phyloP scores from a whole-genome alignment of 2,329 filamentous ascomycete species.

The Aureobasidium leucospermi region DNA sequence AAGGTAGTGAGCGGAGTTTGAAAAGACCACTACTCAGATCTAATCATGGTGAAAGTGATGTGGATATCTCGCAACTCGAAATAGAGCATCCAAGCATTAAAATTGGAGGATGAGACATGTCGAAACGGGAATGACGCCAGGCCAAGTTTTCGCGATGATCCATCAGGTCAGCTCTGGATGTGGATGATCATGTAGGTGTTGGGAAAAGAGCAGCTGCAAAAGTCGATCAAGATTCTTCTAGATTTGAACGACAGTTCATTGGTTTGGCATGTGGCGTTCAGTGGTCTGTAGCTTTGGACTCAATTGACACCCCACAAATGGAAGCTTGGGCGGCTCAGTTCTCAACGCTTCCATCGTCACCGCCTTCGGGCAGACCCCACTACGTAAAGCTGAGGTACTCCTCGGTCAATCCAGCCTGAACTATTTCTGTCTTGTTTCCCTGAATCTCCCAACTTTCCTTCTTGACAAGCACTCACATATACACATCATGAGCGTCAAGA shows the following conservation, averaged over 20 bases:
- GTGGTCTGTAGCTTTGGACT: not conserved
- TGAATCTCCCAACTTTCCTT: not conserved
- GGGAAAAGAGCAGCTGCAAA: not conserved
- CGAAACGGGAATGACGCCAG: conserved; percentile 4
- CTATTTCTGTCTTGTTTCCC: not conserved
- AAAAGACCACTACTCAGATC: too few relatives aligned
- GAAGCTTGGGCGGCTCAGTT: conserved; percentile 4
- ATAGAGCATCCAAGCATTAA: not conserved
- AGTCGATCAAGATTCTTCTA: not conserved
- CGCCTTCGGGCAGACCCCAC: conserved; percentile 4
- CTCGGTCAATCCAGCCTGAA: not conserved
- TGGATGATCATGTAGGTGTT: not conserved
- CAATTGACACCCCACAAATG: not conserved
- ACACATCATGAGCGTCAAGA: conserved; percentile 62
- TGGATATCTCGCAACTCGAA: too few relatives aligned
- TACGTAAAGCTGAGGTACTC: not conserved
- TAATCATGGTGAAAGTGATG: too few relatives aligned
- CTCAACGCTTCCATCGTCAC: conserved; percentile 9
- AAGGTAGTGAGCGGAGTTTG: too few relatives aligned
- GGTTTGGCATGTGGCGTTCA: not conserved
- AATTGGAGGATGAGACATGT: not conserved
- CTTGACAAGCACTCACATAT: conserved; percentile 4
- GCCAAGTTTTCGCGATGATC: not conserved
- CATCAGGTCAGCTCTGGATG: not conserved
- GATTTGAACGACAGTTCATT: not conserved